Evolutionary conservation across 345 rosid genomes (phyloP), one percentile per base, ranked within the genome.

Genomic region (Gossypium arboreum): DNA sequence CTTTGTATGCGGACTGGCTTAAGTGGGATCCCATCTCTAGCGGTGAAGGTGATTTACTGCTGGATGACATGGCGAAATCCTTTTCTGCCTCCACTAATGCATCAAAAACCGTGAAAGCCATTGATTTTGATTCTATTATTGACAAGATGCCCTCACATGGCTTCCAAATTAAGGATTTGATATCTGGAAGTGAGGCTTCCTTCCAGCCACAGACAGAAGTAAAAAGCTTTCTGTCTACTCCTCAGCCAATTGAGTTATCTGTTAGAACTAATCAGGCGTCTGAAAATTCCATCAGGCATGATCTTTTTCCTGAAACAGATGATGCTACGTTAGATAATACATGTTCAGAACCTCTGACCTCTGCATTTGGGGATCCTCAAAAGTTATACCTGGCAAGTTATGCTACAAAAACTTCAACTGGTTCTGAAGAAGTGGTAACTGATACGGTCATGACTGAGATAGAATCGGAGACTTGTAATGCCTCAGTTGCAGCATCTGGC

Each of bases 21-120:
- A 90, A 84, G 63, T 93, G 97, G 97, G 99, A 95, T 80, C 94
- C 93, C 12, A 82, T 90, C 64, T 89, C 97, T n/a, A 89, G 90
- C 27, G 97, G 97, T 44, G 93, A 87, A 75, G 98, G 98, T 70
- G 98, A 95, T 84, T 81, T 91, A 84, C 83, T 81, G 73, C 81
- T 90, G 78, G 92, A 86, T 77, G 94, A 95, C 77, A 72, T 88
- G 51, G 84, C 85, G 43, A 84, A 90, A 79, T 86, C 90, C 60
- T 88, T 90, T 79, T 73, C 76, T 70, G 80, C 86, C 34, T 69
- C 87, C 70, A 76, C 74, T 72, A 78, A 78, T 16, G 75, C 67
- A 29, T 72, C 78, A 4, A 82, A 83, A 82, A 60, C 78, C 71
- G 80, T 82, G 22, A 88, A 86, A 82, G 89, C 91, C 9, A 77